A percentile compares a stretch with the other conserved stretches of the same genome.
phyloP scores from a whole-genome alignment of 306 rosid species.

The Cicer arietinum region DNA sequence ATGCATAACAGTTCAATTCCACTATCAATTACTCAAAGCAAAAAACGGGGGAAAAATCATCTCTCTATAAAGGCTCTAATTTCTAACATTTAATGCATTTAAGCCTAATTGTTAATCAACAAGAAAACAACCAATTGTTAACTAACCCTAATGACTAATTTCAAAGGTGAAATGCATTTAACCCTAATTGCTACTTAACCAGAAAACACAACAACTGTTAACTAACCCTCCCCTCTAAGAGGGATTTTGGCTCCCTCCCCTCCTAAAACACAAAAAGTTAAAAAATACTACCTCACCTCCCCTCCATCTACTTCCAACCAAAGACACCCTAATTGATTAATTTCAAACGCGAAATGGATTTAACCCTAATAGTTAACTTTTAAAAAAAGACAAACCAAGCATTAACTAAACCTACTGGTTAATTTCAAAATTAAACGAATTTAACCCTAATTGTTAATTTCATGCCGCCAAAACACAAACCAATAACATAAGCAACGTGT shows the following conservation, averaged over 20 bases:
- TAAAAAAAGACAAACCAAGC: background rate
- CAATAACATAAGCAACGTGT: too few species aligned
- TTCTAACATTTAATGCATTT: background rate
- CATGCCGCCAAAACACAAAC: background rate
- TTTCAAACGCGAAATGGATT: background rate
- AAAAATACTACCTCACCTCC: too few species aligned
- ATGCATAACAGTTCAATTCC: constrained; percentile 12
- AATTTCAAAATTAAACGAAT: background rate
- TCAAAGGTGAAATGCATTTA: background rate
- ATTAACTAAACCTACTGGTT: background rate
- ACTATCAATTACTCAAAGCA: constrained; percentile 4
- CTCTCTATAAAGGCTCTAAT: background rate
- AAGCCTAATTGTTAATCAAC: background rate
- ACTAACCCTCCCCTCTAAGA: background rate
- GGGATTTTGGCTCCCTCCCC: too few species aligned
- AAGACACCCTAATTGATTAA: background rate
- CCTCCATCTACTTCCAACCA: too few species aligned
- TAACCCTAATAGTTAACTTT: background rate
- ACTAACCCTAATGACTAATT: background rate
- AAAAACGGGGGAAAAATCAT: background rate
- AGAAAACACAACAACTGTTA: background rate
- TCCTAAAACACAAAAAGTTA: too few species aligned
- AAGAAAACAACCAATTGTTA: background rate
- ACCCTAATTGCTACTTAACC: background rate
- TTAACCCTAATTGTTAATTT: background rate